Evolutionary conservation across 2,329 filamentous ascomycete genomes (phyloP).

Genomic region (Blastomyces gilchristii): DNA sequence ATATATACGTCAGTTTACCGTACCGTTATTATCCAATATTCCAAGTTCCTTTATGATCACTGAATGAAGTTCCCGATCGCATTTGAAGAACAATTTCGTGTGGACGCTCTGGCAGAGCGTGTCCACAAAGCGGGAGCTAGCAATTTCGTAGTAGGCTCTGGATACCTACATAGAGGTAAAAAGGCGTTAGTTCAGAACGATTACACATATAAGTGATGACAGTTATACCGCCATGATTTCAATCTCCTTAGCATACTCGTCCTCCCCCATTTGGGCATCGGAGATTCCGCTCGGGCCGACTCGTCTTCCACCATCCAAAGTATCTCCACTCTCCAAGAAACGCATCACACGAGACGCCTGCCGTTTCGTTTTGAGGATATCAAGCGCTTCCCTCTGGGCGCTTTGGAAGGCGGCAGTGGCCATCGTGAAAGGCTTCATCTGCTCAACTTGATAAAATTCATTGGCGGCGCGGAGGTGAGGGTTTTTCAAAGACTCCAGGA

Average conservation of each 20-base stretch:
- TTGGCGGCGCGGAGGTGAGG: slow-evolving; percentile 36
- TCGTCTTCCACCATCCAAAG: slow-evolving; percentile 11
- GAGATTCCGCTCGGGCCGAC: slow-evolving; percentile 21
- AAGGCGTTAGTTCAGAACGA: slow-evolving; percentile 9
- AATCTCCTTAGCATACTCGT: slow-evolving; percentile 29
- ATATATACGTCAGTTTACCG: slow-evolving; percentile 6
- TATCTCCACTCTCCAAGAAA: slow-evolving; percentile 17
- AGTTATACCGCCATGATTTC: slow-evolving; percentile 33
- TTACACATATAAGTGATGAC: background rate
- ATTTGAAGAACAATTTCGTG: slow-evolving; percentile 28
- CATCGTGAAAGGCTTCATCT: slow-evolving; percentile 48
- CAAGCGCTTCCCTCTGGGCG: slow-evolving; percentile 14
- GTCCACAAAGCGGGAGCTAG: slow-evolving; percentile 31
- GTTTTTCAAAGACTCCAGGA: slow-evolving; percentile 36
- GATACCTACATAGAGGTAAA: slow-evolving; percentile 19
- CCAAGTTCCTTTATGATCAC: slow-evolving; percentile 24
- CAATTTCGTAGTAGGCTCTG: slow-evolving; percentile 32
- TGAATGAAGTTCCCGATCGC: slow-evolving; percentile 24
- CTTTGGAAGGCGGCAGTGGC: slow-evolving; percentile 20
- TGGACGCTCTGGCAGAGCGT: slow-evolving; percentile 30
- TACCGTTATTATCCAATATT: slow-evolving; percentile 26
- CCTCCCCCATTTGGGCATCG: slow-evolving; percentile 22
- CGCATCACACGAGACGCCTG: slow-evolving; percentile 13
- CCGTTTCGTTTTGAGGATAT: slow-evolving; percentile 16
- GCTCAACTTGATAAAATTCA: slow-evolving; percentile 46